Base-by-base conservation (phyloP, 768 basidiomycete genomes). In the Phylloporus arenicola region DNA sequence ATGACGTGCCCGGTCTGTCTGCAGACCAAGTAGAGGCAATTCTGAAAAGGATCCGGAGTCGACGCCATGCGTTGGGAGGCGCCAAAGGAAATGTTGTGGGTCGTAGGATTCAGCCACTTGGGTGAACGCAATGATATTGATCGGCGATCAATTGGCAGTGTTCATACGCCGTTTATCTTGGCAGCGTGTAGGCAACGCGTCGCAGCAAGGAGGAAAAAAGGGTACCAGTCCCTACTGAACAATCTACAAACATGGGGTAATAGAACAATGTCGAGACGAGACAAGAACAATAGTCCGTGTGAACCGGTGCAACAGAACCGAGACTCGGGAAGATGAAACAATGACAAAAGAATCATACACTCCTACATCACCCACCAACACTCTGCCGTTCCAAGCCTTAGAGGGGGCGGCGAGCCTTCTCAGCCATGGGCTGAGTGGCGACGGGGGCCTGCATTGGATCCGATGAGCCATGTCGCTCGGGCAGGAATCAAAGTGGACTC, bases 401-500 rank as follows among this genome's bases (percentile, higher is more conserved):
- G 48, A 67, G 54, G 12, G 67, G 54, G 38, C 59, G 60, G 11
- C 50, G 54, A 43, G 55, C 57, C 57, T 67, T 67, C 51, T 67
- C 65, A 6, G 56, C 20, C 67, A 68, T 66, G 41, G 64, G 50
- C 20, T 55, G 56, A 16, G 55, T 27, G 22, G 59, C 44, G 27
- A 57, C 54, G 14, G 51, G 63, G 16, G 65, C 56, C 58, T 56
- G 44, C 9, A 33, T 17, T 11, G 27, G n/a, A 33, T 22, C 29
- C 40, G 4, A 10, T 63, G 30, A 55, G 48, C 53, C 25, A 44
- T 31, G 41, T n/a, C 45, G 17, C 5, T 49, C 10, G 11, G 13
- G 17, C 42, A 35, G 17, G 14, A 35, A 39, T 30, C n/a, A 11
- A 39, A 45, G 20, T 19, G 17, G 17, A 43, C 69, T 64, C 48